A percentile compares a stretch with the other conserved stretches of the same genome.
Conservation (phyloP, 495 filamentous ascomycete genomes). For the Penicillium parvum region DNA sequence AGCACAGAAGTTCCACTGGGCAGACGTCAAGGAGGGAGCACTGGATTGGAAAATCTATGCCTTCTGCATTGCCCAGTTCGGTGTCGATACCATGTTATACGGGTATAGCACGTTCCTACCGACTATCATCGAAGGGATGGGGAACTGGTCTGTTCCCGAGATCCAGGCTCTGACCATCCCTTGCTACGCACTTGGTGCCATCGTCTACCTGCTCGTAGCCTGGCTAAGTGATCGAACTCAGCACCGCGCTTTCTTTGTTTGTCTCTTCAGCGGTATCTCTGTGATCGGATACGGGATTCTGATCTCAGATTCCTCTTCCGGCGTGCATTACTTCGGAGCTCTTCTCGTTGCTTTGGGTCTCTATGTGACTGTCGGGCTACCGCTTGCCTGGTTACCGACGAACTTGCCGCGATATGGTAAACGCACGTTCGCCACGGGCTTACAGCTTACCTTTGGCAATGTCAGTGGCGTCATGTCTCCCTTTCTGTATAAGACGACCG, state of each 20-base stretch:
- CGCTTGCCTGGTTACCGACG: constrained; percentile 61
- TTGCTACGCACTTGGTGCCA: constrained; percentile 65
- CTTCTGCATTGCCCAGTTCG: constrained; percentile 65
- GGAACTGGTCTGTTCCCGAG: constrained; percentile 55
- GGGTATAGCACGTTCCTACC: constrained; percentile 74
- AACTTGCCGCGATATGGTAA: constrained; percentile 67
- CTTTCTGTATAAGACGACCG: constrained; percentile 45
- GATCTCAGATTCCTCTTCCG: constrained; percentile 51
- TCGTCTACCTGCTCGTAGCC: constrained; percentile 59
- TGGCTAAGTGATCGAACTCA: constrained; percentile 57
- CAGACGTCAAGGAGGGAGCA: constrained; percentile 47
- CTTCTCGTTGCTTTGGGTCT: constrained; percentile 67
- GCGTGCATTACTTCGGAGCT: constrained; percentile 69
- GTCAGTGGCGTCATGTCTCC: constrained; percentile 63
- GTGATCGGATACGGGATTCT: constrained; percentile 67
- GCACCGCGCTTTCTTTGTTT: constrained; percentile 56
- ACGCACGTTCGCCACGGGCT: constrained; percentile 61
- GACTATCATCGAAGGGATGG: constrained; percentile 69
- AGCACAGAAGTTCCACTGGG: constrained; percentile 56
- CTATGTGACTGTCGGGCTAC: constrained; percentile 65
- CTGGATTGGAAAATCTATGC: constrained; percentile 63
- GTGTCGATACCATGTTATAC: constrained; percentile 69
- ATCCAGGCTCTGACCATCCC: constrained; percentile 76
- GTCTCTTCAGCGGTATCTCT: constrained; percentile 52
- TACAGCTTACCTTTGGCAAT: constrained; percentile 67